These are phyloP conservation scores for Skeletonema marinoi DNA, from an alignment of 108 stramenopile genomes.

Conservation along the genomic window DNA sequence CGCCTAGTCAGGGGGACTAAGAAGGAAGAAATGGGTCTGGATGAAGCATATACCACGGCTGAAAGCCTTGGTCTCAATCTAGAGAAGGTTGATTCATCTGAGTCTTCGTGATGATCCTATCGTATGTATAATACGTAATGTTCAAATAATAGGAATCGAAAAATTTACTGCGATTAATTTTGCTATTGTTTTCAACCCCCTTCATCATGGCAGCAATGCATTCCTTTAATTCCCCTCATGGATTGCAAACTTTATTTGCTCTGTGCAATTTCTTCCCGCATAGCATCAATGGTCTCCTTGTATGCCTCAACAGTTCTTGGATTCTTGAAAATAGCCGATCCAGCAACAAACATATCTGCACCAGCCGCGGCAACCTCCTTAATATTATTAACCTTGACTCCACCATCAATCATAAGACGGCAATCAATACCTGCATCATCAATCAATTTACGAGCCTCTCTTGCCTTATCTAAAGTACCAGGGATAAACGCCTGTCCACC, in stretches of 20 bases:
- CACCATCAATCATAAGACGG: slow-evolving; percentile 96
- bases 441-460: slow-evolving; percentile 95
- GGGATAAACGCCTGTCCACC: slow-evolving; percentile 98
- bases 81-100: slow-evolving; percentile 21
- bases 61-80: slow-evolving; percentile 43
- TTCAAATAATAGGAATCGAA: neutral
- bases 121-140: neutral
- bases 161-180: too few species aligned
- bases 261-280: slow-evolving; percentile 91
- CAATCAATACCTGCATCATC: slow-evolving; percentile 95
- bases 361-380: slow-evolving; percentile 95
- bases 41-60: slow-evolving; percentile 44
- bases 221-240: neutral
- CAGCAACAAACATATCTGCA: slow-evolving; percentile 98
- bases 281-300: slow-evolving; percentile 93
- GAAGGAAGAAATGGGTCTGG: slow-evolving; percentile 45
- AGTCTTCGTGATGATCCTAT: neutral
- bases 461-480: slow-evolving; percentile 87
- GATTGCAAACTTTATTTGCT: slow-evolving; percentile 23
- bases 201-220: neutral
- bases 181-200: too few species aligned
- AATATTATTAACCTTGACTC: slow-evolving; percentile 93
- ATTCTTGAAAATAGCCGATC: slow-evolving; percentile 94
- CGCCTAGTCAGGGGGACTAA: slow-evolving; percentile 37
- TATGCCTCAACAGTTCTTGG: slow-evolving; percentile 97